phyloP scores from a whole-genome alignment of 495 filamentous ascomycete species.

The Lineolata rhizophorae region DNA sequence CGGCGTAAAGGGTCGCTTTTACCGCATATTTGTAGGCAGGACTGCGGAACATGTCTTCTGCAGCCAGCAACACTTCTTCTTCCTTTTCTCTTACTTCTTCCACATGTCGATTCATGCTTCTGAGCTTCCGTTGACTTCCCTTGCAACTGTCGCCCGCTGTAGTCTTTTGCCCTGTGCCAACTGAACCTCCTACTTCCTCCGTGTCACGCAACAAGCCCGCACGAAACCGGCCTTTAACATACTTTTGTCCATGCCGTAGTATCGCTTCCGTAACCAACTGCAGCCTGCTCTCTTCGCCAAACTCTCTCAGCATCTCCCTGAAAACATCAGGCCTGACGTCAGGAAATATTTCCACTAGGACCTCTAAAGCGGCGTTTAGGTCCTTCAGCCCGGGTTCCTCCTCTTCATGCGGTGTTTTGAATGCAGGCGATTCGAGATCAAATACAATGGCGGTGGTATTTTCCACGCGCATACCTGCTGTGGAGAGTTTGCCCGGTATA shows the following conservation, averaged over 20 bases:
- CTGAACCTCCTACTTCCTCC: constrained; percentile 2
- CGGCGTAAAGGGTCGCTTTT: constrained; percentile 36
- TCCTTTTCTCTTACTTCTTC: too few relatives aligned
- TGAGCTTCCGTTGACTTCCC: too few relatives aligned
- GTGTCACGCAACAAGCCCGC: too few relatives aligned
- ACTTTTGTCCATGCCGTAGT: constrained; percentile 50
- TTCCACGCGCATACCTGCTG: too few relatives aligned
- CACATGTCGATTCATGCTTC: constrained; percentile 4
- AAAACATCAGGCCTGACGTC: constrained; percentile 81
- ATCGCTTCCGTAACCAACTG: constrained; percentile 71
- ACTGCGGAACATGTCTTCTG: constrained; percentile 53
- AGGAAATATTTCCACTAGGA: constrained; percentile 60
- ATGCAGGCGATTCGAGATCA: too few relatives aligned
- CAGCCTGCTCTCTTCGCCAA: constrained; percentile 63
- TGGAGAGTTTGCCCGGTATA: too few relatives aligned
- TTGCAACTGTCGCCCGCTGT: too few relatives aligned
- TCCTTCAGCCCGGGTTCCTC: constrained; percentile 40
- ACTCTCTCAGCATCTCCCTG: constrained; percentile 61
- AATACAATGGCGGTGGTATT: too few relatives aligned
- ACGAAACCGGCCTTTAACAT: constrained; percentile 45
- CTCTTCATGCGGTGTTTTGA: too few relatives aligned
- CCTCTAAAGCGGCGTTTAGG: constrained; percentile 52
- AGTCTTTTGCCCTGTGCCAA: constrained; percentile 10
- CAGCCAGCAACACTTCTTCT: constrained; percentile 34
- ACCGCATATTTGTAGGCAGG: constrained; percentile 52